A percentile compares a stretch with the other conserved stretches of the same genome.
These are phyloP conservation scores for Saprolegnia parasitica DNA, from an alignment of 352 stramenopile genomes.

Conservation along the genomic window DNA sequence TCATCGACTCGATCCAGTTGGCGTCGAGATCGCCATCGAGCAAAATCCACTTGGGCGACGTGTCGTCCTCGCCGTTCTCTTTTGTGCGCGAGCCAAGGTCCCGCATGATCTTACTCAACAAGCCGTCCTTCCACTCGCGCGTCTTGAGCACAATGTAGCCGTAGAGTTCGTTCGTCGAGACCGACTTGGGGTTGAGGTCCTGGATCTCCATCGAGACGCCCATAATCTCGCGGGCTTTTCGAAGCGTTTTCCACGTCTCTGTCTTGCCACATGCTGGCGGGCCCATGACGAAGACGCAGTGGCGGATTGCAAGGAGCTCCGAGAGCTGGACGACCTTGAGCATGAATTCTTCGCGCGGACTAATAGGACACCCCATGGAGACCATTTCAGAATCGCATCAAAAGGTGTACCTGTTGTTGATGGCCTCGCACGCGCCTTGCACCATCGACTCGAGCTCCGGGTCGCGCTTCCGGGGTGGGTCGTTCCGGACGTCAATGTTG, in stretches of 20 bases:
- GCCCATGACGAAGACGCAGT: constrained; percentile 97
- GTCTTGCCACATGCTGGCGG: constrained; percentile 92
- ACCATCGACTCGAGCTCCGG: constrained; percentile 90
- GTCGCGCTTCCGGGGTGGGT: constrained; percentile 90
- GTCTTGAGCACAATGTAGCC: constrained; percentile 94
- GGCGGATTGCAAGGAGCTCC: constrained; percentile 92
- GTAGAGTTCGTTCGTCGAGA: constrained; percentile 95
- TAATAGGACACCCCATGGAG: not conserved
- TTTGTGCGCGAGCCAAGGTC: constrained; percentile 89
- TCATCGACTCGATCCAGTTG: constrained; percentile 98
- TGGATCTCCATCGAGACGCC: constrained; percentile 84
- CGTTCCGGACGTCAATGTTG: constrained; percentile 84
- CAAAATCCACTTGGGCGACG: constrained; percentile 96
- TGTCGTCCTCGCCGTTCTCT: constrained; percentile 83
- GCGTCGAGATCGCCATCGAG: constrained; percentile 95
- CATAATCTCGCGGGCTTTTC: constrained; percentile 83
- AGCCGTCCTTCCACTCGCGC: constrained; percentile 94
- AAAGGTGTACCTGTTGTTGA: constrained; percentile 51
- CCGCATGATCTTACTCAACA: constrained; percentile 94
- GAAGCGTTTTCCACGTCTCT: constrained; percentile 93
- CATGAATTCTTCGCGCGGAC: constrained; percentile 77
- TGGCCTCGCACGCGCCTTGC: constrained; percentile 68
- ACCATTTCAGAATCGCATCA: too few relatives aligned
- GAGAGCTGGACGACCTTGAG: constrained; percentile 95
- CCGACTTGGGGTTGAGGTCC: constrained; percentile 94